Evolutionary conservation across 1,284 basidiomycete genomes (phyloP).

Genomic region (Coniferiporia sulphurascens): DNA sequence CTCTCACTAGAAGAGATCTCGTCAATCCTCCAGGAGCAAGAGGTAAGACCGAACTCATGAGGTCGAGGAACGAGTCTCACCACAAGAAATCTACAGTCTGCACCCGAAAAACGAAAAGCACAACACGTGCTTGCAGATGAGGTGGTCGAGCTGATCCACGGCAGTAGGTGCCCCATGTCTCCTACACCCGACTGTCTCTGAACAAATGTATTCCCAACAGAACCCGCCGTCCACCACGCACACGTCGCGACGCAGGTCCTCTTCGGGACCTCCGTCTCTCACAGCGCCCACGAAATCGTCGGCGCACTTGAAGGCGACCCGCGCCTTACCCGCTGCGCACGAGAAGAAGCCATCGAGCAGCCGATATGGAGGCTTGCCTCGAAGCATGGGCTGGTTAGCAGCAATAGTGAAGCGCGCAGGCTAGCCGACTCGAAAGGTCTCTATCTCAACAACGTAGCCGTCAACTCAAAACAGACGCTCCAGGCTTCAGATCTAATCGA

Average conservation of each 20-base stretch:
- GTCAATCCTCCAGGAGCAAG: slow-evolving; percentile 55
- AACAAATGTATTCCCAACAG: slow-evolving; percentile 18
- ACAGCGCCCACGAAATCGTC: slow-evolving; percentile 26
- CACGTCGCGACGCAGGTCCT: slow-evolving; percentile 30
- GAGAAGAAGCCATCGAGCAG: slow-evolving; percentile 28
- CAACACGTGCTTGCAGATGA: slow-evolving; percentile 83
- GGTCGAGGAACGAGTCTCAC: slow-evolving; percentile 3
- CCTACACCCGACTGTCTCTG: background rate
- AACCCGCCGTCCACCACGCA: slow-evolving; percentile 28
- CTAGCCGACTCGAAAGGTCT: background rate
- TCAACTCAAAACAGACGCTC: slow-evolving; percentile 7
- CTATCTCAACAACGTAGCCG: slow-evolving; percentile 1
- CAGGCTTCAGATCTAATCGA: slow-evolving; percentile 54
- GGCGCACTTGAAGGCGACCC: slow-evolving; percentile 28
- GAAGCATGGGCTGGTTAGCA: slow-evolving; percentile 25
- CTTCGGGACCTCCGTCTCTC: slow-evolving; percentile 29
- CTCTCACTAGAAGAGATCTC: slow-evolving; percentile 59
- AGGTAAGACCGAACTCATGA: slow-evolving; percentile 32
- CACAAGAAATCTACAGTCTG: slow-evolving; percentile 30
- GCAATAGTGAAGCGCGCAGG: slow-evolving; percentile 25
- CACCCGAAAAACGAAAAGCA: slow-evolving; percentile 59
- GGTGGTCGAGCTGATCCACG: slow-evolving; percentile 85
- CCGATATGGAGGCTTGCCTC: slow-evolving; percentile 27
- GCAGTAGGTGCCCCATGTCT: slow-evolving; percentile 43
- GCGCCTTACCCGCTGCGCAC: slow-evolving; percentile 28